Base-by-base conservation (phyloP, 805 yeast species). In the Candida silvatica region DNA sequence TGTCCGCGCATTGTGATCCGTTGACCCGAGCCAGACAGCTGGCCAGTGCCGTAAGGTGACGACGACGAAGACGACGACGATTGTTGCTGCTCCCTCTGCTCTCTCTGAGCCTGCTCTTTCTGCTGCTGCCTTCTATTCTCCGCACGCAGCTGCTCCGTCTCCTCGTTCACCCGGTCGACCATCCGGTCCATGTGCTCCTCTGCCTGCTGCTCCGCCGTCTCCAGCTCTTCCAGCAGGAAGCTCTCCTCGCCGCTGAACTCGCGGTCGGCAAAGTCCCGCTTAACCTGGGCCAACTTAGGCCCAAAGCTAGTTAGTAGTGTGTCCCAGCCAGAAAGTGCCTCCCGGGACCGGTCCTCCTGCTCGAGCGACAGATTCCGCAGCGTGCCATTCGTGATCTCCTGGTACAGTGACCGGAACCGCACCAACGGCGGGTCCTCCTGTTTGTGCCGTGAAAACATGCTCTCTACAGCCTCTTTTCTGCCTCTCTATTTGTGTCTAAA, bases 301-400 rank as follows among this genome's bases (percentile, higher is more conserved):
- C 74, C 62, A 2, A 77, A 64, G 32, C 71, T 68, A 2, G 82
- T 74, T 42, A 77, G 84, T n/a, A 82, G 56, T 2, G 76, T 62
- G 43, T 76, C 80, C 88, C 90, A 80, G 3, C 88, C 88, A 39
- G 69, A 72, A 16, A 79, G 56, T 2, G 87, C 81, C 14, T 69
- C 73, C 33, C 64, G 69, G 30, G 65, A 53, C 16, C 69, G 64
- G 23, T 66, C 62, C 15, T 62, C 59, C 39, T 80, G 80, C 46
- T 81, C 87, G 15, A 75, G 50, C 3, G 74, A 64, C 33, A 77
- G 41, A 49, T 77, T 74, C 40, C 66, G 62, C 34, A 80, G 63
- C 4, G 84, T 68, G 39, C 62, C 64, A 46, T 72, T 72, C 33
- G 84, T 80, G 33, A 74, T 64, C 39, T 74, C 80, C 43, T 73